Evolutionary conservation across 2,329 filamentous ascomycete species (phyloP).

Genomic region (Leptographium procerum): DNA sequence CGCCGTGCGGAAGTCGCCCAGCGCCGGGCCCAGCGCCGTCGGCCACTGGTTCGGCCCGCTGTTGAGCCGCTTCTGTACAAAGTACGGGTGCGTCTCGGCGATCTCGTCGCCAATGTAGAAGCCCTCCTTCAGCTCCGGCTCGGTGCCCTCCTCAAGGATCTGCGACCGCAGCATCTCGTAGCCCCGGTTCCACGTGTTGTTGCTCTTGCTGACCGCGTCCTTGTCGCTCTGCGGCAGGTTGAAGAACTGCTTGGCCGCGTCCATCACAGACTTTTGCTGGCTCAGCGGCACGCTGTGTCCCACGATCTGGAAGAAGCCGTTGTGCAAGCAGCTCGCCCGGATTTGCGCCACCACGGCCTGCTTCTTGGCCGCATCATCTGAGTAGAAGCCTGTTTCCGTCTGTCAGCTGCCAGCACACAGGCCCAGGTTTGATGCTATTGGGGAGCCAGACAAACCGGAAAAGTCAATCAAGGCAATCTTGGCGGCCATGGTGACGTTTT

Average conservation of each 20-base stretch:
- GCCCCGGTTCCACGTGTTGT: constrained; percentile 23
- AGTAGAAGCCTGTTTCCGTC: constrained; percentile 7
- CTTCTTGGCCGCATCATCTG: constrained; percentile 1
- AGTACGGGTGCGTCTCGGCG: constrained; percentile 14
- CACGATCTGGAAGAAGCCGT: constrained; percentile 43
- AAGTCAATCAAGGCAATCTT: constrained; percentile 11
- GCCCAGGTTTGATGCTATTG: background rate
- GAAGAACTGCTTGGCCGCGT: constrained; percentile 34
- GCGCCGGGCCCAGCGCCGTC: constrained; percentile 7
- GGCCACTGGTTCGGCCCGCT: constrained; percentile 24
- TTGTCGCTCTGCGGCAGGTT: constrained; percentile 31
- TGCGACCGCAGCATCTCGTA: constrained; percentile 23
- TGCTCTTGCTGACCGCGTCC: constrained; percentile 20
- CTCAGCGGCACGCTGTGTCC: constrained; percentile 31
- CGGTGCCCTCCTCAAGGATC: constrained; percentile 17
- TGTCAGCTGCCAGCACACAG: background rate
- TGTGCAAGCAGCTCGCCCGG: constrained; percentile 28
- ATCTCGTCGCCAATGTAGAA: constrained; percentile 26
- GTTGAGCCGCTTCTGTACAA: constrained; percentile 20
- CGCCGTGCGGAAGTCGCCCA: constrained; percentile 22
- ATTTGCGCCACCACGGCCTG: constrained; percentile 9
- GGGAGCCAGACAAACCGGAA: constrained; percentile 4
- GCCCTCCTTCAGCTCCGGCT: constrained; percentile 28
- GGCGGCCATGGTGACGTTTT: background rate
- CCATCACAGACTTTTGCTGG: constrained; percentile 29